Conservation (phyloP, 805 yeast genomes). For the Saitoella complicata region DNA sequence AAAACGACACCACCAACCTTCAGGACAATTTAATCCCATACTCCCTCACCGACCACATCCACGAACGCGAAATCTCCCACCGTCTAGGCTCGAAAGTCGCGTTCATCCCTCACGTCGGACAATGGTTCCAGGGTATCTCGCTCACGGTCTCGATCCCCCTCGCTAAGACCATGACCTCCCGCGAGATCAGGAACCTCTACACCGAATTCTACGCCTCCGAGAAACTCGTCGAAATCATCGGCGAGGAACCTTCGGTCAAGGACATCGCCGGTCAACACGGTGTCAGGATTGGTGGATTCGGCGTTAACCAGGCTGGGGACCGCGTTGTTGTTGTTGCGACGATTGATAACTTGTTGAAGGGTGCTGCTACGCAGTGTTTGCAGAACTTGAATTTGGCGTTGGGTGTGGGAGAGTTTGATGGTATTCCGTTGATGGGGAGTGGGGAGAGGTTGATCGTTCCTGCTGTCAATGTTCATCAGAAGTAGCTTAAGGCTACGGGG, state of each 20-base stretch:
- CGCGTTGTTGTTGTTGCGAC: conserved; percentile 91
- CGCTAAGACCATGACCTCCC: conserved; percentile 42
- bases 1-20: conserved; percentile 66
- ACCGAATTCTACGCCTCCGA: conserved; percentile 82
- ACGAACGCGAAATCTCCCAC: conserved; percentile 78
- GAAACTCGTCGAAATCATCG: conserved; percentile 65
- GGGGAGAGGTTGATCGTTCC: no score
- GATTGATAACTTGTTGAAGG: conserved; percentile 88
- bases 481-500: no score
- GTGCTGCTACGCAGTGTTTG: conserved; percentile 96
- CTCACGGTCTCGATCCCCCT: conserved; percentile 85
- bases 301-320: conserved; percentile 72
- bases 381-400: conserved; percentile 85
- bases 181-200: conserved; percentile 71
- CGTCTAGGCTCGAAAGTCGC: conserved; percentile 69
- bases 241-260: conserved; percentile 84
- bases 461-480: no score
- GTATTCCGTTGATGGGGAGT: conserved; percentile 44
- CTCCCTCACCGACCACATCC: conserved; percentile 90
- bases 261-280: conserved; percentile 92
- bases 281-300: conserved; percentile 84
- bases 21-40: conserved; percentile 82
- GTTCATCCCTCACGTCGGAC: conserved; percentile 91
- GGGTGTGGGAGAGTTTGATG: conserved; percentile 87
- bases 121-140: conserved; percentile 96